These are phyloP conservation scores for Rosa rugosa DNA, from an alignment of 306 rosid genomes.

Conservation along the genomic window DNA sequence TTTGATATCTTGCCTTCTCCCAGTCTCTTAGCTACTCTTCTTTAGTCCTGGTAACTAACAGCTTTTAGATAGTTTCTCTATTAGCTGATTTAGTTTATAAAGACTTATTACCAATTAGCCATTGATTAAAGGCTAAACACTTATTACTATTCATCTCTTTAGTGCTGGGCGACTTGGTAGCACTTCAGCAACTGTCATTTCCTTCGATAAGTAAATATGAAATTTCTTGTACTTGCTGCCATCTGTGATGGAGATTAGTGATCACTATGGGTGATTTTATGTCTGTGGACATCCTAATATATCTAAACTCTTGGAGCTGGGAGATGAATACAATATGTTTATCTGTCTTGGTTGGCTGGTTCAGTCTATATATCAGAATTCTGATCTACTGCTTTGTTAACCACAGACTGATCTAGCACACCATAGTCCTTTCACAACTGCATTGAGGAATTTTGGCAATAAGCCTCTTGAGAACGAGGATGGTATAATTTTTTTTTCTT, in stretches of 20 bases:
- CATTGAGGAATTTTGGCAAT: constrained; percentile 56
- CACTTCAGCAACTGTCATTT: neutral
- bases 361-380: neutral
- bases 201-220: neutral
- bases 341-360: neutral
- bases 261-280: neutral
- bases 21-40: neutral
- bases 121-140: neutral
- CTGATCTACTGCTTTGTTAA: constrained; percentile 15
- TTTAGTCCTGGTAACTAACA: constrained; percentile 1
- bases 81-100: neutral
- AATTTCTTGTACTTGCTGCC: neutral
- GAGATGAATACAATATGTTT: neutral
- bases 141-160: neutral
- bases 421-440: constrained; percentile 43
- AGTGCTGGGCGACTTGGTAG: neutral
- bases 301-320: neutral
- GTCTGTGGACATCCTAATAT: neutral
- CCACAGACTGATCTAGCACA: constrained; percentile 63
- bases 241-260: neutral
- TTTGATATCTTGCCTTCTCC: neutral
- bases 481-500: constrained; percentile 25
- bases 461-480: constrained; percentile 35
- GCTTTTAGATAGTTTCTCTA: neutral
- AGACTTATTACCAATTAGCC: neutral